Conservation (phyloP, 2,329 filamentous ascomycete genomes). For the Talaromyces pinophilus region DNA sequence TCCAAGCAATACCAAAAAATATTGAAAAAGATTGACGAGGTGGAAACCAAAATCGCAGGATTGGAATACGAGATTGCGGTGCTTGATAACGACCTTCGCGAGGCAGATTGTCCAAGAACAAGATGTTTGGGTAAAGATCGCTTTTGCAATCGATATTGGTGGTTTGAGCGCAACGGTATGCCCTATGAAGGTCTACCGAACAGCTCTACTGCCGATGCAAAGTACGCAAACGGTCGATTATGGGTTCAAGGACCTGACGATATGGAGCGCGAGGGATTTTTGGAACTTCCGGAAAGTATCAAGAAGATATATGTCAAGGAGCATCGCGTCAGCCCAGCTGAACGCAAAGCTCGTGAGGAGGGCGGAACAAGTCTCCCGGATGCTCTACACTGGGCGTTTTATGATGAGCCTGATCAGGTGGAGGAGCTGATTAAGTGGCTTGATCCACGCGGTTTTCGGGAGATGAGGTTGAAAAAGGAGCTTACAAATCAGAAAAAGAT, state of each 20-base stretch:
- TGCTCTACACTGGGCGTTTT: constrained; percentile 87
- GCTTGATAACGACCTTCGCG: constrained; percentile 87
- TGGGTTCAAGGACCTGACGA: constrained; percentile 97
- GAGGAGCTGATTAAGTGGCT: constrained; percentile 84
- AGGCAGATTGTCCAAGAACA: constrained; percentile 89
- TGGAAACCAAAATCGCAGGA: constrained; percentile 74
- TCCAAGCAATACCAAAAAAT: constrained; percentile 88
- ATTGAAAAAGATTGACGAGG: constrained; percentile 83
- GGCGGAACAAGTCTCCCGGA: constrained; percentile 74
- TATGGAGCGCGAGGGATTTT: constrained; percentile 81
- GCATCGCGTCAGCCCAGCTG: constrained; percentile 78
- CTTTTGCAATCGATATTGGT: constrained; percentile 98
- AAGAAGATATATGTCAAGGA: constrained; percentile 73
- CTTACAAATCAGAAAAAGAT: constrained; percentile 72
- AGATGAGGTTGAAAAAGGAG: constrained; percentile 85
- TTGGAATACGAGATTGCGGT: constrained; percentile 83
- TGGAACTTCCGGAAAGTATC: constrained; percentile 71
- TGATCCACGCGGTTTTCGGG: constrained; percentile 81
- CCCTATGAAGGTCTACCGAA: constrained; percentile 84
- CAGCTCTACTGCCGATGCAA: constrained; percentile 82
- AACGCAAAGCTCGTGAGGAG: constrained; percentile 85
- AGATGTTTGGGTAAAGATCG: constrained; percentile 88
- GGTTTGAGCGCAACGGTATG: constrained; percentile 99
- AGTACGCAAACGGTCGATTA: constrained; percentile 89
- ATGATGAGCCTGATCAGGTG: constrained; percentile 75